These are phyloP conservation scores for Umbellularia californica DNA, from an alignment of 164 flowering plant genomes.

Conservation along the genomic window DNA sequence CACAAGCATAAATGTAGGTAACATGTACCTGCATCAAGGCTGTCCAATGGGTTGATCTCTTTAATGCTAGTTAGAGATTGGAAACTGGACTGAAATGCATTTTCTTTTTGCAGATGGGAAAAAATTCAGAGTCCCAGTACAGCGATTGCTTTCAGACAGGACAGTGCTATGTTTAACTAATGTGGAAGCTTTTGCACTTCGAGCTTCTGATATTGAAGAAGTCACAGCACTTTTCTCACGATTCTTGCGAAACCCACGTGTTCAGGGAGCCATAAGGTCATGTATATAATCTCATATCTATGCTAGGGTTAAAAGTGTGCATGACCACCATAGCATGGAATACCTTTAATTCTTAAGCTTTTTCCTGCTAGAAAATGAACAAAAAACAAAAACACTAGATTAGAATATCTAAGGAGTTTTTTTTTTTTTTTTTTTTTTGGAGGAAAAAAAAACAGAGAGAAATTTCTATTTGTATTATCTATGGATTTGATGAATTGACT, in stretches of 20 bases:
- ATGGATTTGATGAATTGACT: background rate
- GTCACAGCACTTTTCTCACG: conserved; percentile 59
- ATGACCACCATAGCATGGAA: background rate
- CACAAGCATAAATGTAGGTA: too few relatives aligned
- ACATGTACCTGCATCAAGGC: too few relatives aligned
- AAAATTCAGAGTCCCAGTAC: conserved; percentile 34
- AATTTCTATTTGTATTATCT: background rate
- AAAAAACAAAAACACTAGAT: background rate
- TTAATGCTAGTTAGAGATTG: background rate
- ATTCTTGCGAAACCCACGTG: conserved; percentile 57
- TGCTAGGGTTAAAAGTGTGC: background rate
- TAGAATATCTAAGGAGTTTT: background rate
- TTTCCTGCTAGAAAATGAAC: background rate
- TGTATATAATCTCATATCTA: background rate
- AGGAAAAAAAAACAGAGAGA: background rate
- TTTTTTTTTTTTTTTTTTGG: background rate
- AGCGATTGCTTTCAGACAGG: conserved; percentile 52
- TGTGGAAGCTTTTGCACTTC: conserved; percentile 79
- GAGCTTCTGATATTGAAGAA: conserved; percentile 72
- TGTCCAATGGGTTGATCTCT: too few relatives aligned
- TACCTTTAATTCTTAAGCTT: background rate
- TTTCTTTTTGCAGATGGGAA: conserved; percentile 33
- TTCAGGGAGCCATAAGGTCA: conserved; percentile 83
- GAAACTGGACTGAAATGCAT: background rate
- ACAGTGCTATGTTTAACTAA: conserved; percentile 59